Conservation (phyloP, 768 basidiomycete species). For the Lentinula lateritia region DNA sequence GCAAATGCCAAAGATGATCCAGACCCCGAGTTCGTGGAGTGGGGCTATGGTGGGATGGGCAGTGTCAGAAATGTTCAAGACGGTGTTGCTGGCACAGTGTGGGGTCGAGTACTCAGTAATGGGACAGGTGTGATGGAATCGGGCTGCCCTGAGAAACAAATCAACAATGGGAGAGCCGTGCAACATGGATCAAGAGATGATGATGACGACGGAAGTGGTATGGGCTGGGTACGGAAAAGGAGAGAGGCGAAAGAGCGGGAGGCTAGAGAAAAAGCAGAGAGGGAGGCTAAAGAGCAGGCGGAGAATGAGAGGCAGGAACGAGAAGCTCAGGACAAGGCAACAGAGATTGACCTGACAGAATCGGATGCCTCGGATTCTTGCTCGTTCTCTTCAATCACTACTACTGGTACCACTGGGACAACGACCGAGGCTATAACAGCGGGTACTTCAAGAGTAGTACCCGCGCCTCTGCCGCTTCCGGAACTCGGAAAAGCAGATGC, state of each 20-base stretch:
- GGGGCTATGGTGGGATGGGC: constrained; percentile 89
- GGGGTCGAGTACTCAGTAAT: constrained; percentile 29
- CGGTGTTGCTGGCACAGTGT: constrained; percentile 28
- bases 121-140: constrained; percentile 10
- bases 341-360: constrained; percentile 13
- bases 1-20: constrained; percentile 52
- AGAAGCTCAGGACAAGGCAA: constrained; percentile 3
- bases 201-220: constrained; percentile 80
- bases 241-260: constrained; percentile 26
- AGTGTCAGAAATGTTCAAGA: constrained; percentile 34
- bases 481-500: neutral
- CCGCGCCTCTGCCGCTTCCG: constrained; percentile 1
- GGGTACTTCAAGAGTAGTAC: neutral
- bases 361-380: constrained; percentile 8
- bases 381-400: constrained; percentile 10
- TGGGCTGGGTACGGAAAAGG: constrained; percentile 74
- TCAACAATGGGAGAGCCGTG: constrained; percentile 14
- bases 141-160: constrained; percentile 14
- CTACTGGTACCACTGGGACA: constrained; percentile 9
- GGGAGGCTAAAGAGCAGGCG: constrained; percentile 22
- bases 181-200: constrained; percentile 35
- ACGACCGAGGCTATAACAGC: constrained; percentile 4
- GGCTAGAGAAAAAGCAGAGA: constrained; percentile 41
- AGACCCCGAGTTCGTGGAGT: constrained; percentile 86
- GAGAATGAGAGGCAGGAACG: constrained; percentile 16